Evolutionary conservation across 305 asterid species (phyloP), one percentile per base, ranked within the genome.

Genomic region (Solanum hybrid): DNA sequence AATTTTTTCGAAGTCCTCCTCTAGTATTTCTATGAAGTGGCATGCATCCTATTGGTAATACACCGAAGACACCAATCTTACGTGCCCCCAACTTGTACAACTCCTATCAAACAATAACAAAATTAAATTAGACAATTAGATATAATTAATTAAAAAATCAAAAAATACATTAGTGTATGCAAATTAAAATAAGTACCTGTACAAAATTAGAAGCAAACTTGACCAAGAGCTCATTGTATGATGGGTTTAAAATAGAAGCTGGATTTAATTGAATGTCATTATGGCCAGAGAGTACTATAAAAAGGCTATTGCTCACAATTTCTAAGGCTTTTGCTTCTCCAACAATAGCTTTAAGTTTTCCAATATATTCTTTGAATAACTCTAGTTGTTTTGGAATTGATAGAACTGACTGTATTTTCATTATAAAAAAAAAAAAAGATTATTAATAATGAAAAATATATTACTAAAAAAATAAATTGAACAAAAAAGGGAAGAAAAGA

Each of bases 41-140:
- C 32, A 93, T 12, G 51, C 97, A 95, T 17, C 98, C 98, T 17
- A 93, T 88, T 7, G 96, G 95, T 3, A 94, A 94, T 34, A 95
- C 82, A 76, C 97, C 96, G 86, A 88, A 94, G 1, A 95, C 11
- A 9, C 71, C 93, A 5, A 95, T 93, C 71, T 34, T 10, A 20
- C 64, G 64, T 3, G 95, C 96, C 72, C 96, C 97, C 35, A 93
- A 93, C 12, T 42, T 42, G 60, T 42, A 42, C 20, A 42, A 42
- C 20, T 42, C 20, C 60, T 42, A 42, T 42, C 20, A 42, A 42
- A 42, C 60, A 42, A 13, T 42, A 13, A 42, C 60, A 42, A 42
- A 42, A 13, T 42, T 13, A 42, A 42, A 42, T 42, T 42, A 42
- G 60, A 42, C 20, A 42, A 42, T 13, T 4, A 13, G 60, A 42